phyloP scores from a whole-genome alignment of 2,329 filamentous ascomycete species.

The Escovopsis weberi region DNA sequence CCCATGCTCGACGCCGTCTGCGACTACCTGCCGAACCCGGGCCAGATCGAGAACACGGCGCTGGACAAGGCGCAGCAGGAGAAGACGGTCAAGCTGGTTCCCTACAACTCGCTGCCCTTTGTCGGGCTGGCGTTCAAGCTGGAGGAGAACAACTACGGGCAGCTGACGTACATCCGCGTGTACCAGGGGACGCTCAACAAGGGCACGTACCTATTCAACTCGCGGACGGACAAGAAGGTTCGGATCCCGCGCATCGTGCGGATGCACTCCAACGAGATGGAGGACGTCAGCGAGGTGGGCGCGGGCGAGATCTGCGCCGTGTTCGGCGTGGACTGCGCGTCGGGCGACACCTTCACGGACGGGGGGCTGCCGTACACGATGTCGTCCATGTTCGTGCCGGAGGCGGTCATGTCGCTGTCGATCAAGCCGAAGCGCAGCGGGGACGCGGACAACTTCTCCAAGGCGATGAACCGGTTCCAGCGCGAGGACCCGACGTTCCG shows the following conservation, averaged over 20 bases:
- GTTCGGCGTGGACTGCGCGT: slow-evolving; percentile 94
- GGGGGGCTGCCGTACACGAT: slow-evolving; percentile 85
- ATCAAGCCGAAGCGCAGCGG: slow-evolving; percentile 92
- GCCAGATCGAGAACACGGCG: slow-evolving; percentile 77
- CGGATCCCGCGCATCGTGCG: slow-evolving; percentile 94
- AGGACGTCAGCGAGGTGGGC: slow-evolving; percentile 82
- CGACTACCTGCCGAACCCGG: slow-evolving; percentile 87
- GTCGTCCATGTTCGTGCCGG: slow-evolving; percentile 96
- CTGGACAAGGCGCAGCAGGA: slow-evolving; percentile 72
- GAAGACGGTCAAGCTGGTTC: slow-evolving; percentile 69
- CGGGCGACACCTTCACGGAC: slow-evolving; percentile 95
- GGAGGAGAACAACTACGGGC: slow-evolving; percentile 96
- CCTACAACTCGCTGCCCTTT: slow-evolving; percentile 87
- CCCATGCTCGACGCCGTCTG: slow-evolving; percentile 94
- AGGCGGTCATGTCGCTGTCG: slow-evolving; percentile 93
- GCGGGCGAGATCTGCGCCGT: slow-evolving; percentile 98
- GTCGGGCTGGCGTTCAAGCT: slow-evolving; percentile 96
- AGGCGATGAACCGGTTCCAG: slow-evolving; percentile 98
- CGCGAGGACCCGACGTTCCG: slow-evolving; percentile 97
- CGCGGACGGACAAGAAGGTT: slow-evolving; percentile 86
- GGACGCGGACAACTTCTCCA: slow-evolving; percentile 88
- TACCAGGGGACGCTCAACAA: slow-evolving; percentile 89
- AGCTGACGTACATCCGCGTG: slow-evolving; percentile 95
- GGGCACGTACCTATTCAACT: slow-evolving; percentile 84
- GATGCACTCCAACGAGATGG: slow-evolving; percentile 99